Evolutionary conservation across 2,329 filamentous ascomycete species (phyloP).

Genomic region (Pseudogymnoascus sp.): DNA sequence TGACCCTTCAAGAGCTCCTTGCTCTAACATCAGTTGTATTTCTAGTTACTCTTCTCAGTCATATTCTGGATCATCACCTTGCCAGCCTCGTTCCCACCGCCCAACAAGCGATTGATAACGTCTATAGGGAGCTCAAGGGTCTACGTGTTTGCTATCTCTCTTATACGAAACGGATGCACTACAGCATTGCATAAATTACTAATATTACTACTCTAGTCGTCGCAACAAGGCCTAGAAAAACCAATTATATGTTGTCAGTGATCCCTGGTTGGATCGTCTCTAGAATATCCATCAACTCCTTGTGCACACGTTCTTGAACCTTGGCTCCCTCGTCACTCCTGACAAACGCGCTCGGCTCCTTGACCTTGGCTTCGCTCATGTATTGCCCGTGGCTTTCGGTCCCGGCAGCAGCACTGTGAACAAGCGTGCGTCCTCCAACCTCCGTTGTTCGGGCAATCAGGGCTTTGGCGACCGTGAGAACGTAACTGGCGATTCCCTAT

Average conservation of each 20-base stretch:
- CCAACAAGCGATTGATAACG: too few species aligned
- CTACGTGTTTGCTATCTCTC: too few species aligned
- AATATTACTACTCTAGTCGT: not conserved
- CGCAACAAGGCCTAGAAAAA: not conserved
- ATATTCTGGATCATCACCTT: too few species aligned
- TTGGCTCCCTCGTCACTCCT: constrained; percentile 32
- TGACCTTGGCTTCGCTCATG: constrained; percentile 18
- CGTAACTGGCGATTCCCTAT: not conserved
- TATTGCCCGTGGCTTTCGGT: constrained; percentile 27
- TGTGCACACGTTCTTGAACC: constrained; percentile 33
- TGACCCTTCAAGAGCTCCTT: too few species aligned
- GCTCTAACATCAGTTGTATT: too few species aligned
- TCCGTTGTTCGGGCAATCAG: constrained; percentile 27
- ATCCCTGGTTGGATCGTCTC: constrained; percentile 37
- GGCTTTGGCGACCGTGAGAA: constrained; percentile 15
- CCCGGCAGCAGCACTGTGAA: constrained; percentile 25
- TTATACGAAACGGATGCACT: too few species aligned
- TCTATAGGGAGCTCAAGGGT: too few species aligned
- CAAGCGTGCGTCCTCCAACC: constrained; percentile 29
- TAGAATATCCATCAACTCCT: constrained; percentile 36
- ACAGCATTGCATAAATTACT: too few species aligned
- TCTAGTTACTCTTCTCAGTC: too few species aligned
- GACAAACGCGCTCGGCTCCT: constrained; percentile 29
- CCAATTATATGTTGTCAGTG: constrained; percentile 29
- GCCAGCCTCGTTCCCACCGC: too few species aligned